Percentiles rank a stretch among this genome's conserved stretches.
phyloP scores from a whole-genome alignment of 2,329 filamentous ascomycete genomes.

The Apiospora kogelbergensis region DNA sequence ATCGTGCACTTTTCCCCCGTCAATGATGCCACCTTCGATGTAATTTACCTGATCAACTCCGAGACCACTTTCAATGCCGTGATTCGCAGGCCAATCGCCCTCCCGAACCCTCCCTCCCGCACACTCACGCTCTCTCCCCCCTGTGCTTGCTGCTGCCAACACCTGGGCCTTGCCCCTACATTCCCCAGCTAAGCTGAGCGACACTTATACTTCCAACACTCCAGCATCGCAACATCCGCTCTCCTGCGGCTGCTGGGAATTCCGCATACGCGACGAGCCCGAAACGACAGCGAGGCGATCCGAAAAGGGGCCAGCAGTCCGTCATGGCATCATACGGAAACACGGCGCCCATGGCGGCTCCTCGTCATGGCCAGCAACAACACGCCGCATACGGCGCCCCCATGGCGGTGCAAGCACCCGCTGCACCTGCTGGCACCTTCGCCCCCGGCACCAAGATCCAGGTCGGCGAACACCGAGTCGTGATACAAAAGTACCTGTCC shows the following conservation, averaged over 20 bases:
- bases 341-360: conserved; percentile 29
- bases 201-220: not conserved
- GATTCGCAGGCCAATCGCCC: conserved; percentile 6
- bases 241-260: not conserved
- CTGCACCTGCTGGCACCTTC: conserved; percentile 80
- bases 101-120: not conserved
- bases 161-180: not conserved
- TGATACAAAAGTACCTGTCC: conserved; percentile 96
- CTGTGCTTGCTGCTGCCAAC: not conserved
- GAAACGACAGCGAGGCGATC: conserved; percentile 1
- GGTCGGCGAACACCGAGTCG: conserved; percentile 86
- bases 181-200: not conserved
- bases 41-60: not conserved
- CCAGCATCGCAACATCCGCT: not conserved
- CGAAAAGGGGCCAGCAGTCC: conserved; percentile 14
- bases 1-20: not conserved
- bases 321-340: conserved; percentile 31
- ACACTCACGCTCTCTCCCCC: not conserved
- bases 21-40: conserved; percentile 2
- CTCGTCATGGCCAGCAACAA: conserved; percentile 42
- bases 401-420: conserved; percentile 30
- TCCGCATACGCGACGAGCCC: not conserved
- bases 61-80: conserved; percentile 7
- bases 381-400: conserved; percentile 43
- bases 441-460: conserved; percentile 94